Evolutionary conservation across 116 monocot genomes (phyloP), one percentile per base, ranked within the genome.

Genomic region (Cymodocea nodosa): DNA sequence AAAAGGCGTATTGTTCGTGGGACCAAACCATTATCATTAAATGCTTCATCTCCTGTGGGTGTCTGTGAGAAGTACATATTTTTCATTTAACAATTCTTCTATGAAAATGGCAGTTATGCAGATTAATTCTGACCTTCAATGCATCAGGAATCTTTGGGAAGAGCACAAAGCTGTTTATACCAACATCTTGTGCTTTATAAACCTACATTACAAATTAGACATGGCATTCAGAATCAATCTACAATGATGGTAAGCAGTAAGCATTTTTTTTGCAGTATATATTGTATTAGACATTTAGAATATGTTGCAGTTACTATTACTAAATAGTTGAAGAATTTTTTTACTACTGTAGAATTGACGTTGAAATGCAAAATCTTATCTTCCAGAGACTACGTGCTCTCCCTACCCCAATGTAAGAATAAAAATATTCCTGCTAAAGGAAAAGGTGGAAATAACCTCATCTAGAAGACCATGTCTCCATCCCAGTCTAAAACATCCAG

Each of bases 121-220:
- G 9, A 25, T 60, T 15, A 71, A 56, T 37, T 51, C 23, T 54
- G 50, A 97, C 97, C 97, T 97, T 97, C 63, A 97, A 76, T 54
- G 91, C 88, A 79, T 97, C 91, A 64, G 97, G 97, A 75, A 97
- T 81, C 84, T 97, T 97, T 34, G 97, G 97, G 54, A 97, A 97
- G 49, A 97, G 85, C 34, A 97, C 85, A 75, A 97, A 85, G 69
- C 85, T 88, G 17, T 91, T 90, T 37, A 95, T 83, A 63, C 95
- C 95, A 73, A 95, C 95, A 80, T 95, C 95, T 36, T 73, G 75
- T 15, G 97, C 83, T 74, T 91, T 97, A 76, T 83, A 85, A 7
- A 91, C 97, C 95, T 97, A 79, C 62, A 84, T 23, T 68, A 63
- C 12, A 66, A 25, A 8, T 9, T 44, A 44, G 7, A 44, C 44